Percentiles rank a stretch among this genome's conserved stretches.
Conservation (phyloP, 441 rosid species). For the Hypseocharis bilobata region DNA sequence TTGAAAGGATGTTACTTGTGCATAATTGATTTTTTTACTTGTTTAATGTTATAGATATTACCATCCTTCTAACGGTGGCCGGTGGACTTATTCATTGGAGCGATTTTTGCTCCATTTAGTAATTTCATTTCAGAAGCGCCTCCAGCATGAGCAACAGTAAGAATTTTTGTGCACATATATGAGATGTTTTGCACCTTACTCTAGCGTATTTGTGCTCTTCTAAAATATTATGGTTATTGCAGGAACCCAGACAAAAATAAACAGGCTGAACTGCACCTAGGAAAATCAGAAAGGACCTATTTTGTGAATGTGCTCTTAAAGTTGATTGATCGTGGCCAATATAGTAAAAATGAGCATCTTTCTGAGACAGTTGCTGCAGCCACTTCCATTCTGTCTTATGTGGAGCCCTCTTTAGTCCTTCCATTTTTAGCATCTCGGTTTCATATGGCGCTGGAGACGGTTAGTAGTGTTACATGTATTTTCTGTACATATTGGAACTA, state of each 20-base stretch:
- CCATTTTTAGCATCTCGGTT: conserved; percentile 87
- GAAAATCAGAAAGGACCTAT: conserved; percentile 60
- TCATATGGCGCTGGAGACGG: conserved; percentile 98
- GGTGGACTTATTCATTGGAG: conserved; percentile 98
- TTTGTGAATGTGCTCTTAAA: conserved; percentile 70
- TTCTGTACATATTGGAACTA: conserved; percentile 9
- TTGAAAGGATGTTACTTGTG: conserved; percentile 20
- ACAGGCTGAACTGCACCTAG: conserved; percentile 41
- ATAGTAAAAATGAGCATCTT: conserved; percentile 96
- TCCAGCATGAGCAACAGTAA: conserved; percentile 85
- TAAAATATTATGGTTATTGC: conserved; percentile 26
- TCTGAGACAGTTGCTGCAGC: conserved; percentile 98
- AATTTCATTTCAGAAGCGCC: conserved; percentile 79
- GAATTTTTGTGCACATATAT: conserved; percentile 24
- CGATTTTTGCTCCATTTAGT: conserved; percentile 73
- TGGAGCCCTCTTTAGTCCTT: conserved; percentile 94
- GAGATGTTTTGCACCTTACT: conserved; percentile 10
- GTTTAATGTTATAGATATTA: conserved; percentile 53
- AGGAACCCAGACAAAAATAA: conserved; percentile 42
- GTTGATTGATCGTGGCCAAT: conserved; percentile 95
- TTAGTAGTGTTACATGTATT: conserved; percentile 40
- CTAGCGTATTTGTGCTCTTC: conserved; percentile 25
- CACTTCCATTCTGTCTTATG: conserved; percentile 84
- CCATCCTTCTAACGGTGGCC: conserved; percentile 99
- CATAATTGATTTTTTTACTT: conserved; percentile 20